Conservation (phyloP, 1,139 yeast species). For the Meyerozyma athensensis region DNA sequence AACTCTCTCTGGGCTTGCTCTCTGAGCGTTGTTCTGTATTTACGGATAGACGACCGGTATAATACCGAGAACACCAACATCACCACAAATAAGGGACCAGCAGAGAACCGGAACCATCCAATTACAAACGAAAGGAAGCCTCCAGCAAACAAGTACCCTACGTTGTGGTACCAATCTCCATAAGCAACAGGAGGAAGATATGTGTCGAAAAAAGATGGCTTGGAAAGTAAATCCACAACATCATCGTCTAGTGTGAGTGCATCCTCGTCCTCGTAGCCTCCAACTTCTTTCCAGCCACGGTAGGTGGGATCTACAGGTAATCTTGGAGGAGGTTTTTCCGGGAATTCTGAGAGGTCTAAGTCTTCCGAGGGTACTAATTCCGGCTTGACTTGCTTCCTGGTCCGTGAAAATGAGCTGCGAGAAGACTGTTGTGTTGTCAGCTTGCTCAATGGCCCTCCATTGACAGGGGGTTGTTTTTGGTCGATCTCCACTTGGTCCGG, state of each 20-base stretch:
- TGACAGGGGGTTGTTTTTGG: constrained; percentile 5
- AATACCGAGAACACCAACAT: constrained; percentile 55
- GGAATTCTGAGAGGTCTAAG: constrained; percentile 30
- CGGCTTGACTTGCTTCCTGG: neutral
- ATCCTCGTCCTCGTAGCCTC: constrained; percentile 75
- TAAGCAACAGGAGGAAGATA: constrained; percentile 67
- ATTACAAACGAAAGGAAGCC: constrained; percentile 71
- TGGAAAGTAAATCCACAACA: constrained; percentile 57
- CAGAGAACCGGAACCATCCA: constrained; percentile 72
- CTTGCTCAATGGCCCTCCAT: constrained; percentile 4
- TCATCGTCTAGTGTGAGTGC: constrained; percentile 65
- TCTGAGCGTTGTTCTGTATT: constrained; percentile 68
- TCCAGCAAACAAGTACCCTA: constrained; percentile 60
- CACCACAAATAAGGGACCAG: constrained; percentile 77
- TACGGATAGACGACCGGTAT: constrained; percentile 80
- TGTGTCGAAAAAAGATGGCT: constrained; percentile 65
- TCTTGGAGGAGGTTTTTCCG: constrained; percentile 45
- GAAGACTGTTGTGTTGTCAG: constrained; percentile 1
- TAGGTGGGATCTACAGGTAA: constrained; percentile 58
- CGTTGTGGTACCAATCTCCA: constrained; percentile 96
- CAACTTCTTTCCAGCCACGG: constrained; percentile 93
- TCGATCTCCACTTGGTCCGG: constrained; percentile 11
- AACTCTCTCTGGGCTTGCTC: constrained; percentile 83
- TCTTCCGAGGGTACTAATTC: constrained; percentile 11
- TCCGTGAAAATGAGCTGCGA: neutral